Evolutionary conservation across 148 eudicot genomes (phyloP).

Genomic region (Chenopodium formosanum): DNA sequence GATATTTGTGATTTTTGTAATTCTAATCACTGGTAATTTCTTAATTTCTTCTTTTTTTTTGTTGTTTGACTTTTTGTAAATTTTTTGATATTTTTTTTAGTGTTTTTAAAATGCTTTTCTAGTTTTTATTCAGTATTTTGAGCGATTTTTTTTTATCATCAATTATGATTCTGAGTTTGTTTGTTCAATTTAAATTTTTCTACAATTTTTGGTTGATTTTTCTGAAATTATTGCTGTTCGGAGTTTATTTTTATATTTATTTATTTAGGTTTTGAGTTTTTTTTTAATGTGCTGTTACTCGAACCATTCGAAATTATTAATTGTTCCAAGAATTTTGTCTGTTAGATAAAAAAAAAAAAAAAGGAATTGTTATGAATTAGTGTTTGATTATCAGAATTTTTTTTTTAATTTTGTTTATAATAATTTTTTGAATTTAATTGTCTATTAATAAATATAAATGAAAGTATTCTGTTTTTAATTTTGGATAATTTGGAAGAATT

Average conservation of each 20-base stretch:
- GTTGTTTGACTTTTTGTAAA: neutral
- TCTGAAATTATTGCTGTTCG: neutral
- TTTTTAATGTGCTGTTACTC: neutral
- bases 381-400: no score
- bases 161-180: no score
- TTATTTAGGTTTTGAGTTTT: neutral
- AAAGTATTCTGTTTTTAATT: neutral
- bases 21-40: conserved; percentile 58
- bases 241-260: neutral
- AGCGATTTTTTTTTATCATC: neutral
- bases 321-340: no score
- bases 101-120: neutral
- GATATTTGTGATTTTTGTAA: conserved; percentile 82
- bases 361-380: no score
- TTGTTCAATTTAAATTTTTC: neutral
- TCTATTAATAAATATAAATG: no score
- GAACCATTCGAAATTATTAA: neutral
- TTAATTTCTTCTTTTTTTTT: neutral
- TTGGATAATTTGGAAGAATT: neutral
- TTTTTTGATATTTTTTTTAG: neutral
- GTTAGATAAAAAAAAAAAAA: no score
- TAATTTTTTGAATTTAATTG: no score
- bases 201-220: neutral
- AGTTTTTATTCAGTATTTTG: neutral
- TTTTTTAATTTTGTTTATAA: no score